A percentile compares a stretch with the other conserved stretches of the same genome.
phyloP scores from a whole-genome alignment of 768 basidiomycete species.

The Phylloporus rhodoxanthus region DNA sequence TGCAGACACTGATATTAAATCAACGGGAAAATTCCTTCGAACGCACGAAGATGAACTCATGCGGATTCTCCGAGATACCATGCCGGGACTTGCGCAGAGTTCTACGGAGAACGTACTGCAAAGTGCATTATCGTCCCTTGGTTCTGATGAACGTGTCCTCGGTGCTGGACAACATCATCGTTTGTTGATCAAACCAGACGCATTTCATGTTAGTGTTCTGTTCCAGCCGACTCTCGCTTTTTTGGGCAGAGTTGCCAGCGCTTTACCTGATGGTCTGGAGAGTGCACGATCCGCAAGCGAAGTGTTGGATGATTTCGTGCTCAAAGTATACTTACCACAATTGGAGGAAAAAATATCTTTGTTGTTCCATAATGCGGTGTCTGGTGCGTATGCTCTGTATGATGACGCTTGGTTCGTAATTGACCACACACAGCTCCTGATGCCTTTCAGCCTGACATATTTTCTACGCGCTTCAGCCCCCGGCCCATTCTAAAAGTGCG shows the following conservation, averaged over 20 bases:
- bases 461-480: constrained; percentile 54
- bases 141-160: constrained; percentile 68
- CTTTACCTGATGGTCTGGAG: constrained; percentile 70
- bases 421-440: constrained; percentile 54
- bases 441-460: constrained; percentile 79
- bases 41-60: constrained; percentile 81
- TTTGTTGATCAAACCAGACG: constrained; percentile 80
- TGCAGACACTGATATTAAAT: constrained; percentile 79
- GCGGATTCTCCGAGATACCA: constrained; percentile 77
- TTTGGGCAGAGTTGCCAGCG: constrained; percentile 62
- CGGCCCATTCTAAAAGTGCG: constrained; percentile 77
- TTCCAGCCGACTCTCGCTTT: constrained; percentile 91
- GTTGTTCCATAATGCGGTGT: constrained; percentile 81
- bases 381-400: constrained; percentile 41
- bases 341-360: constrained; percentile 88
- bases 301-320: constrained; percentile 87
- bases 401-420: not conserved
- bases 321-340: constrained; percentile 89
- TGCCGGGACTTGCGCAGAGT: constrained; percentile 86
- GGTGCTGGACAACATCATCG: constrained; percentile 77
- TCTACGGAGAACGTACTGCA: constrained; percentile 59
- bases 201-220: constrained; percentile 91
- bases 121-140: constrained; percentile 49
- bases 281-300: constrained; percentile 59
- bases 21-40: constrained; percentile 59